These are phyloP conservation scores for Rehmannia glutinosa DNA, from an alignment of 257 asterid genomes.

Conservation along the genomic window DNA sequence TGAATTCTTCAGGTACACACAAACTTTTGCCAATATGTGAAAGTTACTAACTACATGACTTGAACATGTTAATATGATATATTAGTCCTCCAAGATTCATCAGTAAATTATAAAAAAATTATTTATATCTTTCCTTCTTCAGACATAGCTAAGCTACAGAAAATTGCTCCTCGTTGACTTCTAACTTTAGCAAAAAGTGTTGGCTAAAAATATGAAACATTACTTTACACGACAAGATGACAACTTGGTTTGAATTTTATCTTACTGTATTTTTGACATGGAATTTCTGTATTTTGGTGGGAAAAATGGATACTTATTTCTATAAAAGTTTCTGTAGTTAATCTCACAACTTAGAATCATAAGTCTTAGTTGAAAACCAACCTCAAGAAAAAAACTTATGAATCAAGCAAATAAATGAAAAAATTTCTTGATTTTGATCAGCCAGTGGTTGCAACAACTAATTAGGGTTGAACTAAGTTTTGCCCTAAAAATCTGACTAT, in stretches of 20 bases:
- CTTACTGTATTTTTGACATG: neutral
- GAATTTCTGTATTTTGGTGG: constrained; percentile 12
- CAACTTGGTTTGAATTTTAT: neutral
- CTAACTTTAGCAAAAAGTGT: neutral
- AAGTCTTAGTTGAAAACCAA: constrained; percentile 10
- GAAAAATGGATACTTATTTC: constrained; percentile 5
- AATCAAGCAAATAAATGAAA: constrained; percentile 35
- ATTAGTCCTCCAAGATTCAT: neutral
- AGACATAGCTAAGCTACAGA: no score
- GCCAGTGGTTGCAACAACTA: constrained; percentile 80
- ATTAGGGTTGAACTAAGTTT: constrained; percentile 41
- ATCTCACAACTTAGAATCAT: neutral
- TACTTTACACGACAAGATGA: neutral
- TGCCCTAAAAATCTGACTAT: constrained; percentile 31
- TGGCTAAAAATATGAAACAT: neutral
- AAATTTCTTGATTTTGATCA: constrained; percentile 28
- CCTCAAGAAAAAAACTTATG: constrained; percentile 27
- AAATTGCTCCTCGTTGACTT: no score
- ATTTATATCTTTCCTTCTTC: neutral
- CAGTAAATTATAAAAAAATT: neutral
- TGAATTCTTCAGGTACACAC: constrained; percentile 6
- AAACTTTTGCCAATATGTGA: constrained; percentile 1
- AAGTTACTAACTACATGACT: neutral
- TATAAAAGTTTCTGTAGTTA: no score
- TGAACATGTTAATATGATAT: neutral